phyloP scores from a whole-genome alignment of 108 stramenopile species.

The Nannochloropsis salina region DNA sequence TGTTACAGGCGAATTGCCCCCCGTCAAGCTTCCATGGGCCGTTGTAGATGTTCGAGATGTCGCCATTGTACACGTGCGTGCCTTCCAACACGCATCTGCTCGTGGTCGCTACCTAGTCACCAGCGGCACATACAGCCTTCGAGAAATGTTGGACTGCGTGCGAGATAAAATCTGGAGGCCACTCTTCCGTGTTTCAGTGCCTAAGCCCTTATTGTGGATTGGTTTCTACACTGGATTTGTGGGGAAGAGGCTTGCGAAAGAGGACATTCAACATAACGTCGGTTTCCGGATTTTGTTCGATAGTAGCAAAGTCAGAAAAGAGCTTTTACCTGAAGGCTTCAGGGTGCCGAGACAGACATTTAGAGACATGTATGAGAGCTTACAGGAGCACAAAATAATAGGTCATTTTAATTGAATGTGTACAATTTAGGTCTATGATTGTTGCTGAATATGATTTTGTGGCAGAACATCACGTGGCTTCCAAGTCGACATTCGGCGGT shows the following conservation, averaged over 20 bases:
- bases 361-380: not conserved
- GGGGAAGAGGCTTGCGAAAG: not conserved
- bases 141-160: not conserved
- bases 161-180: not conserved
- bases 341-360: not conserved
- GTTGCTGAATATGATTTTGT: too few relatives aligned
- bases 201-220: not conserved
- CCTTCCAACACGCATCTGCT: not conserved
- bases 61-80: not conserved
- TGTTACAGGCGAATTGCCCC: not conserved
- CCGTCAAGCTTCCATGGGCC: not conserved
- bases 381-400: not conserved
- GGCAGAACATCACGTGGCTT: too few relatives aligned
- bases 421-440: too few relatives aligned
- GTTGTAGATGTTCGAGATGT: not conserved
- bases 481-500: too few relatives aligned
- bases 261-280: not conserved
- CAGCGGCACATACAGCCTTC: not conserved
- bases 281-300: conserved; percentile 5
- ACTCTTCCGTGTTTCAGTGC: not conserved
- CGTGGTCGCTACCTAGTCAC: not conserved
- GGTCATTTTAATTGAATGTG: not conserved
- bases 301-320: not conserved
- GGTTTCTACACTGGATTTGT: not conserved
- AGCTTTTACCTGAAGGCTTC: conserved; percentile 1